phyloP scores from a whole-genome alignment of 148 eudicot species.

The Talinum fruticosum region DNA sequence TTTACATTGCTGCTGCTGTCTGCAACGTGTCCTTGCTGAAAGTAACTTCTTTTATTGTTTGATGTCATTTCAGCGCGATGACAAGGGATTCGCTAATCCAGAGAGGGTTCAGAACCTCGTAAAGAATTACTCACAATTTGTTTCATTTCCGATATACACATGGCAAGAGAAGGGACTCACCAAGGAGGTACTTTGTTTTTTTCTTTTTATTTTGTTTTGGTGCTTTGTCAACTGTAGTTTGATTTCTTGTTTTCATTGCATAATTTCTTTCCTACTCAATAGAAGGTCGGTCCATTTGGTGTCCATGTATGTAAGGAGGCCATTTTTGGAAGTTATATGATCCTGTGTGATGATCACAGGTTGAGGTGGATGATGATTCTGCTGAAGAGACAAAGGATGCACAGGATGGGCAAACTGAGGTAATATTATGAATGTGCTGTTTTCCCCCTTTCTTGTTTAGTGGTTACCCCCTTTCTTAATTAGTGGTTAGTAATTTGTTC shows the following conservation, averaged over 20 bases:
- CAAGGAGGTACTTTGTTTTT: constrained; percentile 58
- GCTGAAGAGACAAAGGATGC: constrained; percentile 62
- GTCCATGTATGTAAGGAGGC: not conserved
- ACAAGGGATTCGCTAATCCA: constrained; percentile 89
- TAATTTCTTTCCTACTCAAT: not conserved
- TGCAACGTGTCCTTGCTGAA: not conserved
- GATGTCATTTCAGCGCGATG: constrained; percentile 53
- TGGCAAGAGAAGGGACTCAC: constrained; percentile 96
- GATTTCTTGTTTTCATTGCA: not conserved
- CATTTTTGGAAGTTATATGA: not conserved
- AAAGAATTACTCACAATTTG: constrained; percentile 95
- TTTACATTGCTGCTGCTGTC: not conserved
- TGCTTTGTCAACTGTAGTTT: constrained; percentile 8
- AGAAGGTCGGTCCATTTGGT: not conserved
- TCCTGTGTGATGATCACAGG: constrained; percentile 36
- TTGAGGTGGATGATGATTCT: constrained; percentile 95
- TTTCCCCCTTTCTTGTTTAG: not conserved
- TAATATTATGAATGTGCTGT: not conserved
- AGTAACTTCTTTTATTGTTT: not conserved
- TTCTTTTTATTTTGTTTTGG: too few relatives aligned
- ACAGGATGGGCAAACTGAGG: constrained; percentile 62
- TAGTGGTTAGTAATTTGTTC: not conserved
- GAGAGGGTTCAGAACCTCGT: constrained; percentile 86
- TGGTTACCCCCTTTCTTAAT: not conserved
- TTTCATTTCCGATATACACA: constrained; percentile 93